These are phyloP conservation scores for Quercus lobata DNA, from an alignment of 331 rosid genomes.

Conservation along the genomic window DNA sequence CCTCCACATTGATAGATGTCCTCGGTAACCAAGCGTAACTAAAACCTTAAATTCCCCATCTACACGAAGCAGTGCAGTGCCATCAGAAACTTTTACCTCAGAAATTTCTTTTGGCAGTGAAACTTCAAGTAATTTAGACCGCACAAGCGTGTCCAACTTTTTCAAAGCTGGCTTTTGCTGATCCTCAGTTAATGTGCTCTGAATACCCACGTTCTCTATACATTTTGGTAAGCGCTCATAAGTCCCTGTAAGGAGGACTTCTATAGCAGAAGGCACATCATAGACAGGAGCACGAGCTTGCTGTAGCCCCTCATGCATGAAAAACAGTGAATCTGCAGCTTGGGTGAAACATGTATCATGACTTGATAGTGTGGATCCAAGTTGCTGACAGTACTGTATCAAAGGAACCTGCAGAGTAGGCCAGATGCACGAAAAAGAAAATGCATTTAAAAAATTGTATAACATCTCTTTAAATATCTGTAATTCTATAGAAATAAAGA, in stretches of 20 bases:
- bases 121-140: conserved; percentile 76
- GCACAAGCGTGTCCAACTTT: conserved; percentile 84
- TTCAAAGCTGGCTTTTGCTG: conserved; percentile 88
- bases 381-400: conserved; percentile 90
- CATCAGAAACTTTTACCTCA: conserved; percentile 66
- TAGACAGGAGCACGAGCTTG: conserved; percentile 98
- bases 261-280: conserved; percentile 94
- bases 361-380: conserved; percentile 82
- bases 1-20: conserved; percentile 96
- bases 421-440: background rate
- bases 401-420: conserved; percentile 74
- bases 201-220: conserved; percentile 75
- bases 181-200: conserved; percentile 64
- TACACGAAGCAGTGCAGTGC: conserved; percentile 69
- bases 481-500: background rate
- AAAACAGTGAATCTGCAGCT: conserved; percentile 94
- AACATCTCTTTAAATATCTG: background rate
- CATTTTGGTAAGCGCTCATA: conserved; percentile 88
- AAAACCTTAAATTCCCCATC: conserved; percentile 91
- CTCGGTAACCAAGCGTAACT: conserved; percentile 93
- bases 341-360: conserved; percentile 96
- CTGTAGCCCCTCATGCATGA: conserved; percentile 98
- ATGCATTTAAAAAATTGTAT: background rate
- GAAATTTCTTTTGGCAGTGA: conserved; percentile 82
- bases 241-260: conserved; percentile 78